Evolutionary conservation across 225 moss, liverwort and hornwort genomes (phyloP).

Genomic region (Anthoceros angustus): DNA sequence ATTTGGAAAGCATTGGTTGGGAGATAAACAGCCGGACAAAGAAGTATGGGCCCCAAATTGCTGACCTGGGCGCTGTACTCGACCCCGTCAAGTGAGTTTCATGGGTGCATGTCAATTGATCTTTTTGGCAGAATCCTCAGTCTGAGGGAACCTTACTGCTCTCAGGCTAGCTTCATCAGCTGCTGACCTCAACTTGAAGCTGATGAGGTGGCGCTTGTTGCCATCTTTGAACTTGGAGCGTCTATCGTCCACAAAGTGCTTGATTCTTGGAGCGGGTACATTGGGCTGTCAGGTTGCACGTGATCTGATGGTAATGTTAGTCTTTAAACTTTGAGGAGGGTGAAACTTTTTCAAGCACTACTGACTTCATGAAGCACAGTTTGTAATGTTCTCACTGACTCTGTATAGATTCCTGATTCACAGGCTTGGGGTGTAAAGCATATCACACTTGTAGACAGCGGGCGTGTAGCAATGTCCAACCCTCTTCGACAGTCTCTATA

Average conservation of each 20-base stretch:
- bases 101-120: not conserved
- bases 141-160: not conserved
- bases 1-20: conserved; percentile 63
- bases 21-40: conserved; percentile 46
- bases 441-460: conserved; percentile 76
- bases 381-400: not conserved
- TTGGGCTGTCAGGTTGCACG: conserved; percentile 97
- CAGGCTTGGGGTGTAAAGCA: conserved; percentile 94
- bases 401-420: not conserved
- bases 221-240: conserved; percentile 76
- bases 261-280: conserved; percentile 88
- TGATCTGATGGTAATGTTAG: conserved; percentile 52
- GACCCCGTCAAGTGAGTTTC: conserved; percentile 53
- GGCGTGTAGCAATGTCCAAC: conserved; percentile 90
- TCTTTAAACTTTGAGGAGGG: not conserved
- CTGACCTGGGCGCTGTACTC: conserved; percentile 75
- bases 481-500: conserved; percentile 82
- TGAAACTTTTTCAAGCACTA: not conserved
- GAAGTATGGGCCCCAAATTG: conserved; percentile 54
- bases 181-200: conserved; percentile 82
- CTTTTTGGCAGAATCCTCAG: not conserved
- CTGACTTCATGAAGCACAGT: not conserved
- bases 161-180: conserved; percentile 83
- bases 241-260: conserved; percentile 69
- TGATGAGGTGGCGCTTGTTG: conserved; percentile 94